A percentile compares a stretch with the other conserved stretches of the same genome.
phyloP scores from a whole-genome alignment of 768 basidiomycete genomes.

The Tricholoma sp. region DNA sequence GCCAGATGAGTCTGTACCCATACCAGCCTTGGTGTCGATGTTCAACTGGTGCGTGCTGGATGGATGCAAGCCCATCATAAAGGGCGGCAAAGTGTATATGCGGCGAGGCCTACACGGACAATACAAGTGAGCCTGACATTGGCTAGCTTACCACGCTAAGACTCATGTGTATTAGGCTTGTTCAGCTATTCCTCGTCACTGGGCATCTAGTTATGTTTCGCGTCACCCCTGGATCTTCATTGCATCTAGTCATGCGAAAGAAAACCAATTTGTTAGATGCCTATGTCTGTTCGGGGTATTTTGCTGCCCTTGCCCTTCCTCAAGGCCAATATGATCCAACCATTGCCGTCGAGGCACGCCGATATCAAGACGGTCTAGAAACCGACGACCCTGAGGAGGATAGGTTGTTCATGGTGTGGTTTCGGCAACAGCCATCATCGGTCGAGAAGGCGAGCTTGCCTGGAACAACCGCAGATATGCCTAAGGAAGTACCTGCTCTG shows the following conservation, averaged over 20 bases:
- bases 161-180: constrained; percentile 38
- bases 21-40: constrained; percentile 54
- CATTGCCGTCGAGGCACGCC: constrained; percentile 49
- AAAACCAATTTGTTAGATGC: constrained; percentile 64
- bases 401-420: constrained; percentile 79
- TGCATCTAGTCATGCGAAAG: constrained; percentile 53
- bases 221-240: constrained; percentile 49
- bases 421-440: constrained; percentile 34
- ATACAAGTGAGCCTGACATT: constrained; percentile 57
- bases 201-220: constrained; percentile 73
- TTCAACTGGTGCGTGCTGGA: constrained; percentile 89
- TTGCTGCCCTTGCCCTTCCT: constrained; percentile 64
- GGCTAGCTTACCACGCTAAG: neutral
- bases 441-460: constrained; percentile 21
- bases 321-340: constrained; percentile 58
- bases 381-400: constrained; percentile 86
- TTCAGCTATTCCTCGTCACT: constrained; percentile 67
- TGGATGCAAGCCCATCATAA: constrained; percentile 70
- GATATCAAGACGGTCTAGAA: constrained; percentile 89
- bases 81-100: constrained; percentile 68
- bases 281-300: constrained; percentile 84
- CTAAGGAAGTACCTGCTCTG: constrained; percentile 40
- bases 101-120: constrained; percentile 66
- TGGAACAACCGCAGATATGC: constrained; percentile 18
- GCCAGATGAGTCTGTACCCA: constrained; percentile 44